These are phyloP conservation scores for Kodamaea ohmeri DNA, from an alignment of 1,139 yeast genomes.

Conservation along the genomic window DNA sequence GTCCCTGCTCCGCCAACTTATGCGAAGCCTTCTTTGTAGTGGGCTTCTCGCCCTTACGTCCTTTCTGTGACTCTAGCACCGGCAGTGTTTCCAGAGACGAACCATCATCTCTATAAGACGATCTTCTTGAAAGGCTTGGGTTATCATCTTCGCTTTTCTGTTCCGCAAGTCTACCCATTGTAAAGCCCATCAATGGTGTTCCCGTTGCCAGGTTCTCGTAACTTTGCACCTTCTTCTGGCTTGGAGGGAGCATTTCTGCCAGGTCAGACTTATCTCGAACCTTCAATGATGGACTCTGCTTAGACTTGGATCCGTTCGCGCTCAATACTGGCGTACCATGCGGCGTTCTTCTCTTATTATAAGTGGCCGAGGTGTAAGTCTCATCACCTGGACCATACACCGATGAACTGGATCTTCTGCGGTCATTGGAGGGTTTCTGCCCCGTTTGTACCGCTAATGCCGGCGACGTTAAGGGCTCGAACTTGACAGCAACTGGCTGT, in stretches of 20 bases:
- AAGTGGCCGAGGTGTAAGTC: slow-evolving; percentile 7
- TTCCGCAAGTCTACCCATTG: slow-evolving; percentile 48
- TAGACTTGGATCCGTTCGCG: slow-evolving; percentile 19
- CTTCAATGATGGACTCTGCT: slow-evolving; percentile 12
- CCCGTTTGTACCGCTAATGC: slow-evolving; percentile 50
- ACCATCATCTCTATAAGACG: slow-evolving; percentile 8
- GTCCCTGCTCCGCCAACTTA: slow-evolving; percentile 92
- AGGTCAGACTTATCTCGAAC: slow-evolving; percentile 27
- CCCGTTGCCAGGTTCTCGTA: slow-evolving; percentile 17
- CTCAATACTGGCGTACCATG: slow-evolving; percentile 47
- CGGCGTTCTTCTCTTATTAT: slow-evolving; percentile 42
- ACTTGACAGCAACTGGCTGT: slow-evolving; percentile 34
- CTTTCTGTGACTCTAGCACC: slow-evolving; percentile 16
- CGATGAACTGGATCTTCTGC: slow-evolving; percentile 38
- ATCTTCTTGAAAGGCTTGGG: slow-evolving; percentile 3
- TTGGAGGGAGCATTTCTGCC: slow-evolving; percentile 40
- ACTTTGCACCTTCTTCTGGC: slow-evolving; percentile 27
- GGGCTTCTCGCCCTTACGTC: slow-evolving; percentile 17
- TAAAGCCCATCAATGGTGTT: slow-evolving; percentile 42
- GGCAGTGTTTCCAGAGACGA: slow-evolving; percentile 14
- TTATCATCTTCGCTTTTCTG: slow-evolving; percentile 19
- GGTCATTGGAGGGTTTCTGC: slow-evolving; percentile 15
- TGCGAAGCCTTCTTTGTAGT: slow-evolving; percentile 72
- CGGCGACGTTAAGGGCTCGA: slow-evolving; percentile 62
- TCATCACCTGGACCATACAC: slow-evolving; percentile 30